These are phyloP conservation scores for Lactarius psammicola DNA, from an alignment of 768 basidiomycete species.

Conservation along the genomic window DNA sequence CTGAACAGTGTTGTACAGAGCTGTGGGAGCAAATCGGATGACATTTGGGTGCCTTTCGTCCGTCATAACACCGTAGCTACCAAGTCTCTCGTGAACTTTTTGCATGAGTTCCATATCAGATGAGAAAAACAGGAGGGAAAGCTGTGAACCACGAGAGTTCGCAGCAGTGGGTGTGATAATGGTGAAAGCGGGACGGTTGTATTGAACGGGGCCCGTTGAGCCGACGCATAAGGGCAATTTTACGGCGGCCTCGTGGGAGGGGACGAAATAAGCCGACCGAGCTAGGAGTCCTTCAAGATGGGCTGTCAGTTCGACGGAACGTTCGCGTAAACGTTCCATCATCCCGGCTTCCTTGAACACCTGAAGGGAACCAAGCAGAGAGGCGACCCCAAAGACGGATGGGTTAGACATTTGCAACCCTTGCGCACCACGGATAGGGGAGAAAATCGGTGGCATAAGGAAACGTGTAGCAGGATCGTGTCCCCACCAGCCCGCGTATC, in stretches of 20 bases:
- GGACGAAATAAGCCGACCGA: conserved; percentile 62
- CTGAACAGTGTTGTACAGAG: conserved; percentile 79
- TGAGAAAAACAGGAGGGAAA: conserved; percentile 82
- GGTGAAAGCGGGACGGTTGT: conserved; percentile 58
- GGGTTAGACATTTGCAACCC: conserved; percentile 98
- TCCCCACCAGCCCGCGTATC: conserved; percentile 98
- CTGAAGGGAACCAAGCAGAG: conserved; percentile 80
- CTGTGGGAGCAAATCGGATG: conserved; percentile 81
- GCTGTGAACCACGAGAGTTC: conserved; percentile 74
- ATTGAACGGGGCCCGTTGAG: conserved; percentile 17
- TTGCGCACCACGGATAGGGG: conserved; percentile 84
- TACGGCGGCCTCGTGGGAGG: conserved; percentile 38
- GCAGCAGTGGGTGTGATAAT: conserved; percentile 82
- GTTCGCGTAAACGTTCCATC: conserved; percentile 62
- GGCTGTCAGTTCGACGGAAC: conserved; percentile 68
- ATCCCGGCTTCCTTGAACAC: conserved; percentile 79
- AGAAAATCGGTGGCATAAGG: conserved; percentile 81
- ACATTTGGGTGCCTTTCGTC: conserved; percentile 93
- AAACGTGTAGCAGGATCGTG: conserved; percentile 87
- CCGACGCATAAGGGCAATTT: conserved; percentile 31
- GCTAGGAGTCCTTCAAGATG: conserved; percentile 64
- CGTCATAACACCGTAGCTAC: conserved; percentile 75
- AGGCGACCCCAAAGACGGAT: conserved; percentile 71
- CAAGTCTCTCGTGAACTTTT: conserved; percentile 58
- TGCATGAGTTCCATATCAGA: conserved; percentile 63